A percentile compares a stretch with the other conserved stretches of the same genome.
Evolutionary conservation across 1,284 basidiomycete genomes (phyloP).

Genomic region (Leccinum fallax): DNA sequence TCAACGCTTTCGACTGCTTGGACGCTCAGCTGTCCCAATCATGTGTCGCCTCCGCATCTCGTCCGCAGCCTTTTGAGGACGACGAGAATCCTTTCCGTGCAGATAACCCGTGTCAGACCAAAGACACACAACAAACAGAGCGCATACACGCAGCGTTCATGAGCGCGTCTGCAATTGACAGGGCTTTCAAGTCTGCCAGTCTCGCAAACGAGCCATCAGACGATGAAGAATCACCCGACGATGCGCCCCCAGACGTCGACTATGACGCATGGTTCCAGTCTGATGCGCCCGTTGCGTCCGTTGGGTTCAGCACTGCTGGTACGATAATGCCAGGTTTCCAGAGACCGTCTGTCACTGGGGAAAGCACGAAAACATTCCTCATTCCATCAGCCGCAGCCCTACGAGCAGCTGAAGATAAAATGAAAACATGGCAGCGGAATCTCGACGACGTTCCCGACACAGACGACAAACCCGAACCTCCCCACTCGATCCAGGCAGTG

Average conservation of each 20-base stretch:
- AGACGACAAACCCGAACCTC: conserved; percentile 7
- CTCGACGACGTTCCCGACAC: conserved; percentile 29
- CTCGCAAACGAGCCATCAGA: background rate
- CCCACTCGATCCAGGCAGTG: conserved; percentile 9
- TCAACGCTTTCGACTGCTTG: conserved; percentile 57
- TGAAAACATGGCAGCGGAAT: conserved; percentile 57
- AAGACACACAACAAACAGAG: background rate
- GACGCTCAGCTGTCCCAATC: conserved; percentile 51
- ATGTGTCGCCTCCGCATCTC: background rate
- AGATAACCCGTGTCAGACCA: conserved; percentile 6
- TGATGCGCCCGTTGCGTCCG: conserved; percentile 27
- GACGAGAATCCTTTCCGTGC: conserved; percentile 50
- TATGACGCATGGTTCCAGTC: conserved; percentile 61
- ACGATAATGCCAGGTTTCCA: conserved; percentile 20
- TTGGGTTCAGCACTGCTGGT: conserved; percentile 42
- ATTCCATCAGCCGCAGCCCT: conserved; percentile 61
- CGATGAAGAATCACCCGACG: conserved; percentile 44
- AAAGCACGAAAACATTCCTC: conserved; percentile 38
- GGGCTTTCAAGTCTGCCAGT: background rate
- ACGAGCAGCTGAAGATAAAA: conserved; percentile 54
- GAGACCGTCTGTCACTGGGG: conserved; percentile 14
- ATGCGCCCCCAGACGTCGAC: conserved; percentile 46
- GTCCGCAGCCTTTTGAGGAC: conserved; percentile 32
- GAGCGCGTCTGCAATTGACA: conserved; percentile 17
- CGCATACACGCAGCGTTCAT: conserved; percentile 23